Percentiles rank a stretch among this genome's conserved stretches.
Conservation (phyloP, 495 filamentous ascomycete species). For the Hyaloscypha finlandica region DNA sequence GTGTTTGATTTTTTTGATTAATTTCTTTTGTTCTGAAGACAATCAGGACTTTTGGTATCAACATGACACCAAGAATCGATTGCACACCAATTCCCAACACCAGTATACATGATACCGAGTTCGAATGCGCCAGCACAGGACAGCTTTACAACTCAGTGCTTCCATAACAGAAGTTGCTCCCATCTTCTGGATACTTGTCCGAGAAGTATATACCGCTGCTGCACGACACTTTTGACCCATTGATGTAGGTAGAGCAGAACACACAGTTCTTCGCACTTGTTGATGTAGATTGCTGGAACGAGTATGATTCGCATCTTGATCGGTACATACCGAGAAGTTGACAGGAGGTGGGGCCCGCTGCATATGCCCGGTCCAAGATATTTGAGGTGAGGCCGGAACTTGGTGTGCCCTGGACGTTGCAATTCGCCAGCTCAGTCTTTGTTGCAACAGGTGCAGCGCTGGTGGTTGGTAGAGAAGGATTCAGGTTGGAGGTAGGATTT, state of each 20-base stretch:
- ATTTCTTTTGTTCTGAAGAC: neutral
- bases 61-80: neutral
- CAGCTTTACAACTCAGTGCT: conserved; percentile 6
- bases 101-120: neutral
- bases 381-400: neutral
- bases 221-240: conserved; percentile 9
- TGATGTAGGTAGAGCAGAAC: conserved; percentile 13
- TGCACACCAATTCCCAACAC: neutral
- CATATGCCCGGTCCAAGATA: neutral
- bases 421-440: conserved; percentile 12
- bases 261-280: conserved; percentile 9
- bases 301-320: conserved; percentile 18
- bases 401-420: conserved; percentile 19
- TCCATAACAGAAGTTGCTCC: conserved; percentile 25
- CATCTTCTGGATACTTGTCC: conserved; percentile 23
- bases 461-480: neutral
- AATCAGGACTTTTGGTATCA: neutral
- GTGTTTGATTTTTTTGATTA: neutral
- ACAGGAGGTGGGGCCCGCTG: conserved; percentile 7
- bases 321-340: conserved; percentile 20
- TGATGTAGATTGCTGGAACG: neutral
- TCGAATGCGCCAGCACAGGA: neutral
- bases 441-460: conserved; percentile 9
- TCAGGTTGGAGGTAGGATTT: too few species aligned
- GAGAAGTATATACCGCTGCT: conserved; percentile 22